Conservation (phyloP, 345 rosid species). For the Reutealis trisperma region DNA sequence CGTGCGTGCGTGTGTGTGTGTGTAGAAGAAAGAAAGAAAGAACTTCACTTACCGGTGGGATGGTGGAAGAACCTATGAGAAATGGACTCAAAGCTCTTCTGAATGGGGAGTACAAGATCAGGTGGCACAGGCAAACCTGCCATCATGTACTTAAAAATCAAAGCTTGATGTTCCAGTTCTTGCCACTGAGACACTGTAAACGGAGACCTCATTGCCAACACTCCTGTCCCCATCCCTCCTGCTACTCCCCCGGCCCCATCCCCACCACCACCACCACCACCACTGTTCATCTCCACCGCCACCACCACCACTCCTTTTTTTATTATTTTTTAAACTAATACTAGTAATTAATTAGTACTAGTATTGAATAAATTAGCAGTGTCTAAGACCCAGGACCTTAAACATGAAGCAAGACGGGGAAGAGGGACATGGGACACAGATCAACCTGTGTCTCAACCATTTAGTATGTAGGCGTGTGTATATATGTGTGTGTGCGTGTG, state of each 20-base stretch:
- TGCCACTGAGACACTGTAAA: slow-evolving; percentile 62
- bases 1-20: too few species aligned
- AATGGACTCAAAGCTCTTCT: slow-evolving; percentile 52
- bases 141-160: slow-evolving; percentile 59
- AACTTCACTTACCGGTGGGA: slow-evolving; percentile 39
- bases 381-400: slow-evolving; percentile 16
- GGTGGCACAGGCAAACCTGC: slow-evolving; percentile 63
- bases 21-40: too few species aligned
- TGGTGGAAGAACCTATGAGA: slow-evolving; percentile 53
- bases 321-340: neutral
- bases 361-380: neutral
- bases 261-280: slow-evolving; percentile 7
- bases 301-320: slow-evolving; percentile 5
- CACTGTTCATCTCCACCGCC: slow-evolving; percentile 28
- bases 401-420: slow-evolving; percentile 24
- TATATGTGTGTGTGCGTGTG: slow-evolving; percentile 7
- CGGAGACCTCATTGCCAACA: slow-evolving; percentile 44
- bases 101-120: slow-evolving; percentile 56
- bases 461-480: neutral
- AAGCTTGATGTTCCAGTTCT: slow-evolving; percentile 63
- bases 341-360: neutral
- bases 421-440: slow-evolving; percentile 36
- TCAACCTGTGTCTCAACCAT: slow-evolving; percentile 36
- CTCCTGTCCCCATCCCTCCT: slow-evolving; percentile 27
- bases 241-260: slow-evolving; percentile 20